A percentile compares a stretch with the other conserved stretches of the same genome.
These are phyloP conservation scores for Luffa aegyptiaca DNA, from an alignment of 306 rosid species.

Conservation along the genomic window DNA sequence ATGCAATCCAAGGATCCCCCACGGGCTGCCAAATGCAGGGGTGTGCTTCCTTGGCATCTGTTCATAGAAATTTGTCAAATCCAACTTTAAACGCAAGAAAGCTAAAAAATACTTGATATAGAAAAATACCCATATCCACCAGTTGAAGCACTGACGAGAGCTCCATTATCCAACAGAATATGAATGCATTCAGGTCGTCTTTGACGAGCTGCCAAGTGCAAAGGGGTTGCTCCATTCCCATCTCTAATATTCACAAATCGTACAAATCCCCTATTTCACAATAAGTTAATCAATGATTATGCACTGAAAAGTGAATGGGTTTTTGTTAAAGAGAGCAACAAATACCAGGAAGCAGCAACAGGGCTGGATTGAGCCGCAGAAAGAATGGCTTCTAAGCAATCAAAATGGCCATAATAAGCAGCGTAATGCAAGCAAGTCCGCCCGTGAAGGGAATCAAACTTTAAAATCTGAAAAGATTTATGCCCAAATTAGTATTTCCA, in stretches of 20 bases:
- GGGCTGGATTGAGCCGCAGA: slow-evolving; percentile 74
- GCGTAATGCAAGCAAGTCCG: slow-evolving; percentile 95
- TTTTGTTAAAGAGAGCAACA: not conserved
- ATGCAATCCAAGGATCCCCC: slow-evolving; percentile 92
- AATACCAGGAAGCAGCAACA: slow-evolving; percentile 85
- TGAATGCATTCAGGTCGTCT: slow-evolving; percentile 74
- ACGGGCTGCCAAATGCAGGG: slow-evolving; percentile 95
- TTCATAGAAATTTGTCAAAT: slow-evolving; percentile 22
- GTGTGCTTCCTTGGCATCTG: slow-evolving; percentile 90
- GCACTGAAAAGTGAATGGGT: not conserved
- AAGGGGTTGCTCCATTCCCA: slow-evolving; percentile 81
- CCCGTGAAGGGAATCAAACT: slow-evolving; percentile 78
- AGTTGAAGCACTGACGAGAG: slow-evolving; percentile 79
- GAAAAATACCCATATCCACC: slow-evolving; percentile 71
- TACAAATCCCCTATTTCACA: slow-evolving; percentile 63
- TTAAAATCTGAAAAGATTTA: slow-evolving; percentile 46
- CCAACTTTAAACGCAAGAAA: slow-evolving; percentile 8
- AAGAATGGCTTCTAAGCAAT: slow-evolving; percentile 73
- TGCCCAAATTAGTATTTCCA: slow-evolving; percentile 1
- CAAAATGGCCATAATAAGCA: slow-evolving; percentile 78
- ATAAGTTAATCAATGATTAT: not conserved
- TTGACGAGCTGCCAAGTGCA: slow-evolving; percentile 89
- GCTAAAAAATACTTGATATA: not conserved
- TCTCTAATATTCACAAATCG: slow-evolving; percentile 95
- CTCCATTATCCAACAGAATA: slow-evolving; percentile 71